phyloP scores from a whole-genome alignment of 805 yeast species.

The Lachancea lanzarotensis region DNA sequence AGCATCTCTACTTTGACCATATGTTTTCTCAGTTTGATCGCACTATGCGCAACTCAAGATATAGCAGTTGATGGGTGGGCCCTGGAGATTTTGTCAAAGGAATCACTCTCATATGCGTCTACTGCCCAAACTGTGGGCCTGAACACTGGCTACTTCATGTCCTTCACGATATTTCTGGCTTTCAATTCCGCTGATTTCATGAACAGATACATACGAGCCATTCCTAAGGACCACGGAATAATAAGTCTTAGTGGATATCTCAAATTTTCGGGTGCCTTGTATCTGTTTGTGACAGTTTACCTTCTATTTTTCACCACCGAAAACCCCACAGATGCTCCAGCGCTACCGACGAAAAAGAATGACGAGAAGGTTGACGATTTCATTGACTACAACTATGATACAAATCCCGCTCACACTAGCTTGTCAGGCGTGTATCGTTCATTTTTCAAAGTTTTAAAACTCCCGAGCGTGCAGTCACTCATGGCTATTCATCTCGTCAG shows the following conservation, averaged over 20 bases:
- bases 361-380: constrained; percentile 13
- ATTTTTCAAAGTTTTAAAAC: constrained; percentile 62
- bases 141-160: constrained; percentile 85
- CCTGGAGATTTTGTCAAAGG: constrained; percentile 70
- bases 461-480: constrained; percentile 67
- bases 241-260: constrained; percentile 64
- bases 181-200: constrained; percentile 90
- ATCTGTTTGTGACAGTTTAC: constrained; percentile 56
- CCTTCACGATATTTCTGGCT: constrained; percentile 87
- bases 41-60: constrained; percentile 94
- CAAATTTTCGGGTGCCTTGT: constrained; percentile 68
- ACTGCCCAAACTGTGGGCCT: constrained; percentile 97
- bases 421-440: constrained; percentile 52
- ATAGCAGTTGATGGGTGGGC: constrained; percentile 99
- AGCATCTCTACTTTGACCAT: constrained; percentile 45
- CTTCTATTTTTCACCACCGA: constrained; percentile 61
- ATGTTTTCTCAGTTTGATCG: constrained; percentile 69
- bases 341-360: constrained; percentile 12
- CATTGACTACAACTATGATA: constrained; percentile 22
- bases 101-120: constrained; percentile 82
- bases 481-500: constrained; percentile 70
- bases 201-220: constrained; percentile 66
- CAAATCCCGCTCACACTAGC: constrained; percentile 27
- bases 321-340: constrained; percentile 40
- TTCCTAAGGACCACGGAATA: constrained; percentile 58